phyloP scores from a whole-genome alignment of 331 rosid genomes.

The Prunus yedoensis region DNA sequence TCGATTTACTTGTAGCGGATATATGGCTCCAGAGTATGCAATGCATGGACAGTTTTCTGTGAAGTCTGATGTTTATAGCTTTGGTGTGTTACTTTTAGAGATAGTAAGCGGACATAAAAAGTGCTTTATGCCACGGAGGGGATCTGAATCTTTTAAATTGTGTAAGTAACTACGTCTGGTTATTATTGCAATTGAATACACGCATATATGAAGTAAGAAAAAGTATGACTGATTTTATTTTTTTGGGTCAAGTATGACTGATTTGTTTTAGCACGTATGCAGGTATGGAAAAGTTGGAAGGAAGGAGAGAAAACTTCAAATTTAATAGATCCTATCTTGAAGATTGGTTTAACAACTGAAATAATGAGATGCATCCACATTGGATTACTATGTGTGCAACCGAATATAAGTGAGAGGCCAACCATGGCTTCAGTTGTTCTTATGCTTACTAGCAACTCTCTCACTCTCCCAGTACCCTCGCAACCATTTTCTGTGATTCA shows the following conservation, averaged over 20 bases:
- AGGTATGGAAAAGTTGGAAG: slow-evolving; percentile 2
- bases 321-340: not conserved
- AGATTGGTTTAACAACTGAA: not conserved
- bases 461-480: not conserved
- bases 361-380: slow-evolving; percentile 2
- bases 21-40: no score
- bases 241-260: not conserved
- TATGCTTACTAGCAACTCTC: not conserved
- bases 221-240: no score
- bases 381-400: not conserved
- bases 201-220: no score
- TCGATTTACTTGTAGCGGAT: no score
- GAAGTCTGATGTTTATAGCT: no score
- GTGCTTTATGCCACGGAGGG: slow-evolving; percentile 27
- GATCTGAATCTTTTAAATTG: slow-evolving; percentile 28
- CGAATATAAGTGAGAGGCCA: not conserved
- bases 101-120: no score
- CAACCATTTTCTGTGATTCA: not conserved
- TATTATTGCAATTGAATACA: no score
- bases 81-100: no score
- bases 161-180: slow-evolving; percentile 10
- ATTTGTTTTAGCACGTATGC: not conserved
- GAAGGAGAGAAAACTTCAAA: not conserved
- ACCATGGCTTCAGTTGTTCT: not conserved
- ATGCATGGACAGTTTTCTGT: no score